Base-by-base conservation (phyloP, 306 rosid genomes). In the Herpetospermum pedunculosum region DNA sequence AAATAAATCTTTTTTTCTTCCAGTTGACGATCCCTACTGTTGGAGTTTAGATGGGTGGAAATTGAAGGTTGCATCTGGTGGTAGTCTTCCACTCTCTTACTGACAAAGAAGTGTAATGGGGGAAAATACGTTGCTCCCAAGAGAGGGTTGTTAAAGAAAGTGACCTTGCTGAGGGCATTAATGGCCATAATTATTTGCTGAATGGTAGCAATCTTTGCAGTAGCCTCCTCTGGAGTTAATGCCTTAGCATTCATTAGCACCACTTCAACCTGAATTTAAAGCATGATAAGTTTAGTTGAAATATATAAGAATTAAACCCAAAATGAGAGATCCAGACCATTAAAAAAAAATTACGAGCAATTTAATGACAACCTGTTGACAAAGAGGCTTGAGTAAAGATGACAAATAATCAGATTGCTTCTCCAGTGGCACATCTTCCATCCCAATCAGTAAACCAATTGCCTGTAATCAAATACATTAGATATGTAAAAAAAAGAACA, bases 131-230 rank as follows among this genome's bases (percentile, higher is more conserved):
- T 65, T 2, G 32, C 34, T 65, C 52, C 49, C 21, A 65, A 83
- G 75, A 49, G 77, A 50, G 44, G 68, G 63, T 65, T 13, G 6
- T 19, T 65, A 65, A 67, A 40, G 32, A 64, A 34, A 80, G 48
- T 64, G 71, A 94, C 99, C 99, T 94, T 94, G 94, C 99, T 94
- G 83, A 94, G 96, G 55, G 96, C 82, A 87, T 89, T 91, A 41
- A 94, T 91, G 19, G 96, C 97, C 91, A 90, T 80, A 53, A 94
- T 91, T 74, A 91, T 94, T 85, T 94, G 97, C 91, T 91, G 91
- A 59, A 89, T 78, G 28, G 81, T 82, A 75, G 82, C 79, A 87
- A 89, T 64, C 82, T 92, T 94, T 79, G 83, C 83, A 76, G 85
- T 81, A 54, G 80, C 77, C 87, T 88, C 97, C 81, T 87, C 97